phyloP scores from a whole-genome alignment of 768 basidiomycete species.

The Russula emetica region DNA sequence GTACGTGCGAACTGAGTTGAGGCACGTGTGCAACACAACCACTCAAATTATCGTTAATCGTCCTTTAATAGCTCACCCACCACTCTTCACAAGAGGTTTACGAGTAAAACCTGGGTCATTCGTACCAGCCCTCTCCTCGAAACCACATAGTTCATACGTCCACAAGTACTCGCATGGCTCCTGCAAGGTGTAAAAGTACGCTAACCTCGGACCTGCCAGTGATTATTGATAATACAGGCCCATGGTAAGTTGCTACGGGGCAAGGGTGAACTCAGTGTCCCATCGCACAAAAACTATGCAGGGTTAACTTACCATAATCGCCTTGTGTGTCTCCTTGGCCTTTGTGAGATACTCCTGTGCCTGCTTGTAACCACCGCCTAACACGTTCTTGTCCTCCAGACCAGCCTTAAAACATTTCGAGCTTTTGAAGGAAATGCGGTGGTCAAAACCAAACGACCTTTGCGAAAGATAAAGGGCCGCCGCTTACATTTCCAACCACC shows the following conservation, averaged over 20 bases:
- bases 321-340: constrained; percentile 5
- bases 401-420: neutral
- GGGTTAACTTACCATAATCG: neutral
- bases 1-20: too few relatives aligned
- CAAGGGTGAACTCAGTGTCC: neutral
- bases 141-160: neutral
- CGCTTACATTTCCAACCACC: constrained; percentile 4
- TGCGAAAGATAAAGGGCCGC: neutral
- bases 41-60: too few relatives aligned
- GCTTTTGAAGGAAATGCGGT: neutral
- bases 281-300: neutral
- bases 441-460: neutral
- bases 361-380: neutral
- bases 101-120: neutral
- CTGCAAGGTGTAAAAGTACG: neutral
- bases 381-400: constrained; percentile 2
- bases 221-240: neutral
- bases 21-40: too few relatives aligned
- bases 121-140: neutral
- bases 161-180: neutral
- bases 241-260: neutral
- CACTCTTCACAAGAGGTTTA: neutral
- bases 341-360: constrained; percentile 8
- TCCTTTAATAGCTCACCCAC: too few relatives aligned
- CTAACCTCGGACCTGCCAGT: neutral